Percentiles rank a stretch among this genome's conserved stretches.
phyloP scores from a whole-genome alignment of 352 stramenopile species.

The Globisporangium rhizosaccharum region DNA sequence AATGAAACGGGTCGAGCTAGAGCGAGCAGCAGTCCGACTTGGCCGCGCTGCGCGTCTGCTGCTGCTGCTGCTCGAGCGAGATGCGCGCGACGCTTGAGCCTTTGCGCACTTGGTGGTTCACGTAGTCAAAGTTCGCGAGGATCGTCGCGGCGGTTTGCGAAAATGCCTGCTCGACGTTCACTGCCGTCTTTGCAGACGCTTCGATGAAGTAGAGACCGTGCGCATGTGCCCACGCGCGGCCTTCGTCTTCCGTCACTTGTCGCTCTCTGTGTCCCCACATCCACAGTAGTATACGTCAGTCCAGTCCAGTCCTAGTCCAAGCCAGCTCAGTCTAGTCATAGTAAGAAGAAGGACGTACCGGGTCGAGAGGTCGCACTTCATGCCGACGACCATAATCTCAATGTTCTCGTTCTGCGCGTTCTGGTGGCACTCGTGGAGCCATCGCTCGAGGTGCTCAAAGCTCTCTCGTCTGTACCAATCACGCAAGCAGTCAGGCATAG shows the following conservation, averaged over 20 bases:
- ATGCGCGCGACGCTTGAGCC: slow-evolving; percentile 29
- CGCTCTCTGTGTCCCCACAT: slow-evolving; percentile 23
- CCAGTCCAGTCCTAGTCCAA: no score
- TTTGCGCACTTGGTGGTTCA: slow-evolving; percentile 53
- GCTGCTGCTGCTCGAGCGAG: slow-evolving; percentile 30
- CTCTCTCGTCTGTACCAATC: slow-evolving; percentile 38
- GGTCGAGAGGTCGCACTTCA: slow-evolving; percentile 70
- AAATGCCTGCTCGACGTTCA: slow-evolving; percentile 80
- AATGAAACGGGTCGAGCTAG: background rate
- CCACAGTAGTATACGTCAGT: background rate
- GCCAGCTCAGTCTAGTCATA: background rate
- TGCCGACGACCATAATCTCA: slow-evolving; percentile 84
- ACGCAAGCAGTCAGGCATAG: background rate
- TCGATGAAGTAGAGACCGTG: slow-evolving; percentile 83
- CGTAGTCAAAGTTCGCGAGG: slow-evolving; percentile 68
- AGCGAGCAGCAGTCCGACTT: slow-evolving; percentile 38
- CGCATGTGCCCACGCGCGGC: slow-evolving; percentile 45
- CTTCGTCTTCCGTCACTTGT: slow-evolving; percentile 66
- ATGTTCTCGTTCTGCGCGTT: slow-evolving; percentile 83
- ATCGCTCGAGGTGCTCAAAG: slow-evolving; percentile 70
- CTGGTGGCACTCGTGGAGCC: slow-evolving; percentile 80
- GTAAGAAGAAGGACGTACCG: slow-evolving; percentile 10
- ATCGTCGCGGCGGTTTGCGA: slow-evolving; percentile 67
- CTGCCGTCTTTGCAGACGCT: slow-evolving; percentile 72
- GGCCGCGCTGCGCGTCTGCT: slow-evolving; percentile 9